These are phyloP conservation scores for Sarocladiaceae sp. DNA, from an alignment of 2,329 filamentous ascomycete species.

Conservation along the genomic window DNA sequence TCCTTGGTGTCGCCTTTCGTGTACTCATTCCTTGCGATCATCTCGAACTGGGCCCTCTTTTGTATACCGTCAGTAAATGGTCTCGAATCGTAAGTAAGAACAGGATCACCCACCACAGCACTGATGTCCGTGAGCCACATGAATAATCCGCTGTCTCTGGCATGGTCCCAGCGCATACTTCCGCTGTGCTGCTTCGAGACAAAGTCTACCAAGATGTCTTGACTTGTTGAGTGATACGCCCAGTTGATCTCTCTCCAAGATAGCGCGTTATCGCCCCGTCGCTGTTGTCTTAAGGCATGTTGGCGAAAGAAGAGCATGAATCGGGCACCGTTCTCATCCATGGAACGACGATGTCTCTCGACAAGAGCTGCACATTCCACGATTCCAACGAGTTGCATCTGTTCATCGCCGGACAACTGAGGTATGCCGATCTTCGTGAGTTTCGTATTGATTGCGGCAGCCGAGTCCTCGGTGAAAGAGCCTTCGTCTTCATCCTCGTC, in stretches of 20 bases:
- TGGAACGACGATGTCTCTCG: conserved; percentile 80
- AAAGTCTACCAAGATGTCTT: conserved; percentile 85
- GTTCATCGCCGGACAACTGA: conserved; percentile 78
- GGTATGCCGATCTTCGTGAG: conserved; percentile 71
- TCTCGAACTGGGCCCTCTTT: conserved; percentile 68
- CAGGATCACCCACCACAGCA: conserved; percentile 59
- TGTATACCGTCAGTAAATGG: conserved; percentile 14
- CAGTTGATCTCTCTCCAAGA: conserved; percentile 79
- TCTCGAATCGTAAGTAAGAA: neutral
- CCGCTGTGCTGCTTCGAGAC: conserved; percentile 76
- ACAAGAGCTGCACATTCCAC: conserved; percentile 80
- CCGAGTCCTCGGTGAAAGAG: conserved; percentile 67
- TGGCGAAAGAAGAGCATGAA: conserved; percentile 87
- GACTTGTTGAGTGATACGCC: conserved; percentile 79
- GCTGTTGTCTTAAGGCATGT: conserved; percentile 65
- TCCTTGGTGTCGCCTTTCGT: conserved; percentile 83
- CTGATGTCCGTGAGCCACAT: conserved; percentile 85
- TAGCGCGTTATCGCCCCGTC: conserved; percentile 61
- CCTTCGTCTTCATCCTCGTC: conserved; percentile 52
- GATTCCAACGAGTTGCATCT: conserved; percentile 80
- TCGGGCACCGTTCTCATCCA: conserved; percentile 84
- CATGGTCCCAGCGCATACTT: conserved; percentile 78
- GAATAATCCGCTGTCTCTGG: conserved; percentile 82
- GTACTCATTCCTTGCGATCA: conserved; percentile 91
- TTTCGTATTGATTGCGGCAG: conserved; percentile 67